Evolutionary conservation across 768 basidiomycete species (phyloP).

Genomic region (Amanita phalloides): DNA sequence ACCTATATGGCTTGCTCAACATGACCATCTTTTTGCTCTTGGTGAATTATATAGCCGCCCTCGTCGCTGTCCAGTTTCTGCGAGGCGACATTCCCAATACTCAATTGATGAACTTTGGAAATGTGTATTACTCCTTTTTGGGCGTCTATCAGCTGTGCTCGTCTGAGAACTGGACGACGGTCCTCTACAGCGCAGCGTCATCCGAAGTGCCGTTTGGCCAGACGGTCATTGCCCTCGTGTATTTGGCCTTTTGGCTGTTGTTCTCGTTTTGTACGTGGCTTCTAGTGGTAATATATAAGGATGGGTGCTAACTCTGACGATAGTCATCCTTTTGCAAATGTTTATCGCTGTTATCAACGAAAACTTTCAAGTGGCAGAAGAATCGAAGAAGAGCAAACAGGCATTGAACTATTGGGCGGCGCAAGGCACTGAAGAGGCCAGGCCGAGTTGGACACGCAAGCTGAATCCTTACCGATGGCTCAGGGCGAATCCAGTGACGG

Average conservation of each 20-base stretch:
- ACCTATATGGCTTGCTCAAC: slow-evolving; percentile 83
- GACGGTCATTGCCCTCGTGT: slow-evolving; percentile 56
- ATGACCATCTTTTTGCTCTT: slow-evolving; percentile 87
- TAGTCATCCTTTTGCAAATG: slow-evolving; percentile 89
- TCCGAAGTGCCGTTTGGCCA: slow-evolving; percentile 62
- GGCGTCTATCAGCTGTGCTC: slow-evolving; percentile 86
- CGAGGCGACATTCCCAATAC: slow-evolving; percentile 63
- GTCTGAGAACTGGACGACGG: slow-evolving; percentile 88
- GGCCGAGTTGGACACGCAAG: slow-evolving; percentile 55
- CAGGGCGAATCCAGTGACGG: slow-evolving; percentile 58
- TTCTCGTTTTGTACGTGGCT: slow-evolving; percentile 76
- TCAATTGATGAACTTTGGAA: slow-evolving; percentile 60
- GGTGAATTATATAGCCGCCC: slow-evolving; percentile 77
- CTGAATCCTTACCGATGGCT: slow-evolving; percentile 88
- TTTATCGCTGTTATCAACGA: slow-evolving; percentile 97
- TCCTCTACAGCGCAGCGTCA: slow-evolving; percentile 49
- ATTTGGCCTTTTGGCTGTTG: slow-evolving; percentile 76
- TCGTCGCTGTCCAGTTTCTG: slow-evolving; percentile 76
- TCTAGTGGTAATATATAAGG: neutral
- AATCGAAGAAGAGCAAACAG: slow-evolving; percentile 77
- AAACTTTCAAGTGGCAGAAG: slow-evolving; percentile 89
- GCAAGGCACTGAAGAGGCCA: slow-evolving; percentile 39
- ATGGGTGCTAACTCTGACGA: slow-evolving; percentile 1
- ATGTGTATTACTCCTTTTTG: slow-evolving; percentile 77
- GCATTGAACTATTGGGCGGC: slow-evolving; percentile 57